Conservation (phyloP, 2,329 filamentous ascomycete genomes). For the Aspergillus amoenus region DNA sequence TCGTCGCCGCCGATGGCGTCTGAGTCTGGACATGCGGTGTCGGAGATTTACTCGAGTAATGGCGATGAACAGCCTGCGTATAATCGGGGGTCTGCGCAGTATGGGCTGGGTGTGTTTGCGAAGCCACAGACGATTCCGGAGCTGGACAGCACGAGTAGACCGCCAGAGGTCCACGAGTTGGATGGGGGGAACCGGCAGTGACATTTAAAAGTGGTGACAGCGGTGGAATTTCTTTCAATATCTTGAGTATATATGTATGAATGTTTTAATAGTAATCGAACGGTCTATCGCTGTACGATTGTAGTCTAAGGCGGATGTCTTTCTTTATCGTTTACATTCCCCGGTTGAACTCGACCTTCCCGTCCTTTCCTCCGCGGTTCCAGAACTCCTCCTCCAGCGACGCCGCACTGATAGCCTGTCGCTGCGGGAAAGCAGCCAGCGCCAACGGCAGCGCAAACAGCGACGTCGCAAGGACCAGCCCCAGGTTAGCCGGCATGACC, state of each 20-base stretch:
- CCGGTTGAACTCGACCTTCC: conserved; percentile 93
- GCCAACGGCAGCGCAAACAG: conserved; percentile 87
- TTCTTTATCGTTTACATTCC: conserved; percentile 62
- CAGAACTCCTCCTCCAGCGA: conserved; percentile 84
- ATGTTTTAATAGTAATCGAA: not conserved
- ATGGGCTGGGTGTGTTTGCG: not conserved
- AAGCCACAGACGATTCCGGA: conserved; percentile 15
- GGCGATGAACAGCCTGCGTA: not conserved
- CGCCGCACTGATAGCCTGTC: conserved; percentile 74
- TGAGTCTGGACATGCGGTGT: not conserved
- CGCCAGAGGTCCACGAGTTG: conserved; percentile 14
- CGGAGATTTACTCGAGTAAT: not conserved
- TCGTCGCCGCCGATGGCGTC: not conserved
- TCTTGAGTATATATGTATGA: not conserved
- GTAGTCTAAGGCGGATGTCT: not conserved
- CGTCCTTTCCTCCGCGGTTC: conserved; percentile 72
- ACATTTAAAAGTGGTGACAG: not conserved
- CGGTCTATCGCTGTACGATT: not conserved
- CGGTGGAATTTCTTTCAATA: no score
- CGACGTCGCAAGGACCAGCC: conserved; percentile 80
- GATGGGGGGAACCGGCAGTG: conserved; percentile 4
- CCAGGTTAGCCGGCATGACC: conserved; percentile 81
- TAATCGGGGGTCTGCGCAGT: not conserved
- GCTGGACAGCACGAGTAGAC: conserved; percentile 10
- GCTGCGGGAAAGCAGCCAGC: conserved; percentile 86